Evolutionary conservation across 2,329 filamentous ascomycete species (phyloP), one percentile per base, ranked within the genome.

Genomic region (Fusarium abutilonis): DNA sequence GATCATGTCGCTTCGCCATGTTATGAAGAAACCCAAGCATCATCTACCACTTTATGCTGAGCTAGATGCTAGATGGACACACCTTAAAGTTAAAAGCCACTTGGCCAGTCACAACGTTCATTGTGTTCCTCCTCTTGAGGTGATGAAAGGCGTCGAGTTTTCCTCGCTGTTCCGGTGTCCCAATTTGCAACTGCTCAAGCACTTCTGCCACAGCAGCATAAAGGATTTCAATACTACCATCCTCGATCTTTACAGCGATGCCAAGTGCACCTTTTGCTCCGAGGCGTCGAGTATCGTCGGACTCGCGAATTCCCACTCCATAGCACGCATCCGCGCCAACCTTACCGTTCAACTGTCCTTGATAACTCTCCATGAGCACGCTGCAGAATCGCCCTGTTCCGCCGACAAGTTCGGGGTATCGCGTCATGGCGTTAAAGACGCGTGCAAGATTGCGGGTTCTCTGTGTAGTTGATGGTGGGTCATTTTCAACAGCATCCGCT

Each of bases 271-370:
- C 77, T 1, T 72, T 47, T 0, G 72, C 74, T 0, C 78, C 77
- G 4, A 80, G 68, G 1, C 50, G 59, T n/a, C 51, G 64, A 0
- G 79, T 80, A 17, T 73, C 60, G 23, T 75, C 69, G 1, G 75
- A 77, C 8, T 67, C 72, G n/a, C 76, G 70, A 4, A 83, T 63
- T 0, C 76, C 80, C 8, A 83, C 66, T 0, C 75, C 78, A 61
- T 83, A 83, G 43, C 78, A 83, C 0, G 74, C 81, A 61, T 83
- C 80, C 0, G 81, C 80, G 0, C 81, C 81, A 3, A 83, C 38
- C 57, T 84, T 83, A 2, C 81, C 80, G 34, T 82, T 73, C 0
- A 82, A 48, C 0, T 55, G 26, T 0, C 77, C 78, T 2, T 61
- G 39, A 47, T 76, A 82, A 2, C 68, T 67, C 9, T 52, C 26